Percentiles rank a stretch among this genome's conserved stretches.
These are phyloP conservation scores for Physcomitrellopsis africana DNA, from an alignment of 225 moss, liverwort and hornwort species.

Conservation along the genomic window DNA sequence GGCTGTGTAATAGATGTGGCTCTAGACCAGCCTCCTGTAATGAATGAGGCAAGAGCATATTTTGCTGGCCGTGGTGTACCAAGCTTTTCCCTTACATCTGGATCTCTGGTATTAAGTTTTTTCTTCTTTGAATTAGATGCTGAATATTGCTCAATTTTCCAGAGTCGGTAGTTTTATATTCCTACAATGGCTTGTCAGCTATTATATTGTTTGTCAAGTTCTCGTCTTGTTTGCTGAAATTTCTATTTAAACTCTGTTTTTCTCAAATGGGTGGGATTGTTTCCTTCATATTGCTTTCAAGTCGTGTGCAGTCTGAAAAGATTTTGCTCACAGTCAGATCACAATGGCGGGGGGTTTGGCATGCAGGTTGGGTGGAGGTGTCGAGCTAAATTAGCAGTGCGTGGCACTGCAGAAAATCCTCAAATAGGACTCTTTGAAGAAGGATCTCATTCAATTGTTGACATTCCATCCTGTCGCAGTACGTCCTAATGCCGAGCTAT, in stretches of 20 bases:
- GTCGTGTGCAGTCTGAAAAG: slow-evolving; percentile 16
- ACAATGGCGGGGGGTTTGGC: not conserved
- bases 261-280: slow-evolving; percentile 4
- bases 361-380: slow-evolving; percentile 92
- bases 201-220: not conserved
- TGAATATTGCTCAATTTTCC: not conserved
- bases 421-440: slow-evolving; percentile 90
- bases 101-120: slow-evolving; percentile 58
- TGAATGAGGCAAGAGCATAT: slow-evolving; percentile 68
- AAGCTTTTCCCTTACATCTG: slow-evolving; percentile 66
- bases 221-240: not conserved
- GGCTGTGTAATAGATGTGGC: slow-evolving; percentile 72
- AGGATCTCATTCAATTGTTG: slow-evolving; percentile 79
- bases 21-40: slow-evolving; percentile 57
- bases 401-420: slow-evolving; percentile 82
- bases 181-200: slow-evolving; percentile 8
- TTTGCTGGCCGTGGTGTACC: slow-evolving; percentile 69
- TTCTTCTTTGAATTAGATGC: not conserved
- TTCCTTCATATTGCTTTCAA: slow-evolving; percentile 2
- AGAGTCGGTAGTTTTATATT: not conserved
- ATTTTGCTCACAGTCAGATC: slow-evolving; percentile 22
- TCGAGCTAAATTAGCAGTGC: slow-evolving; percentile 96
- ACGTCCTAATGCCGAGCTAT: slow-evolving; percentile 16
- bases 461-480: slow-evolving; percentile 90
- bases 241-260: not conserved